Base-by-base conservation (phyloP, 768 basidiomycete genomes). In the Scleroderma citrinum region DNA sequence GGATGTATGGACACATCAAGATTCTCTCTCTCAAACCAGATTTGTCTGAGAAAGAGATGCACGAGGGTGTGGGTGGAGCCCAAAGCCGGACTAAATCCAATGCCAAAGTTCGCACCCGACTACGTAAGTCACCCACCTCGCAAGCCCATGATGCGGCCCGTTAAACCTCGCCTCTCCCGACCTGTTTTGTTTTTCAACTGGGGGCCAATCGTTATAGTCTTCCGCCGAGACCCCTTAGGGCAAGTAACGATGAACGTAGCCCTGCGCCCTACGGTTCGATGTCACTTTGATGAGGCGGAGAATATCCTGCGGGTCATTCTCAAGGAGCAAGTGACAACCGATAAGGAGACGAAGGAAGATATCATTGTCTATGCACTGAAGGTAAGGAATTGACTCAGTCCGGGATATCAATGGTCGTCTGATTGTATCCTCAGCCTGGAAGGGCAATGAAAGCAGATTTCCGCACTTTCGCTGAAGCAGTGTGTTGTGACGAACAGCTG, bases 201-300 rank as follows among this genome's bases (percentile, higher is more conserved):
- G 17, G 41, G 23, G 35, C 29, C 19, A 11, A 21, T 20, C 13
- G 24, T 24, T 40, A 12, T 38, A 84, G 84, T 85, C 13, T 85
- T 87, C 66, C 78, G 83, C 7, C 79, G 84, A 5, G 84, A 85
- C 53, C 84, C 82, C 0, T 63, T 86, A 24, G 79, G 80, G 72
- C 80, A 85, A 57, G 79, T 85, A 1, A 78, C 83, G 1, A 80
- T 85, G 80, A 85, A 83, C 58, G 68, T 82, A 37, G 75, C 76
- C 20, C 59, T 87, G 44, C 69, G 69, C 38, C 69, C 80, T 7
- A 64, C 77, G 8, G 71, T 85, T 37, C 76, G 81, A 37, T 83
- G 80, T 53, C 71, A 76, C 19, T 83, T 74, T 59, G 78, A 83
- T 50, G 65, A 69, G 17, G 72, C 74, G 32, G 82, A 84, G 50